phyloP scores from a whole-genome alignment of 192 early-diverging fungal genomes.

The Gaertneriomyces sp. region DNA sequence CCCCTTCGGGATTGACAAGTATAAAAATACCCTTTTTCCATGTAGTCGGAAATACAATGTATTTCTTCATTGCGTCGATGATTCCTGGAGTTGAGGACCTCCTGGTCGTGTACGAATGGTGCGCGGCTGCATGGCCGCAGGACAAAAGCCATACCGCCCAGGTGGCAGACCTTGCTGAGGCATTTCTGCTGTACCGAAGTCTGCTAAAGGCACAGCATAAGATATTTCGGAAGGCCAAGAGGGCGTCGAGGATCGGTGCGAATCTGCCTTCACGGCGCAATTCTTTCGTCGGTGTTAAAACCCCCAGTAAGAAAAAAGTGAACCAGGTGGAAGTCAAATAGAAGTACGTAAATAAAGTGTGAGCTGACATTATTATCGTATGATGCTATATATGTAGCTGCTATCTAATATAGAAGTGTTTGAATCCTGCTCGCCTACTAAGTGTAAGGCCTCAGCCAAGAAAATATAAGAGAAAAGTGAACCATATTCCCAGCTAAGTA shows the following conservation, averaged over 20 bases:
- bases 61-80: background rate
- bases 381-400: too few species aligned
- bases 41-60: constrained; percentile 1
- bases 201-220: background rate
- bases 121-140: background rate
- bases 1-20: background rate
- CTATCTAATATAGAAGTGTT: too few species aligned
- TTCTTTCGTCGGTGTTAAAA: constrained; percentile 2
- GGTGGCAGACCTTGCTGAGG: background rate
- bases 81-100: background rate
- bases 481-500: too few species aligned
- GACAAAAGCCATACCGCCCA: background rate
- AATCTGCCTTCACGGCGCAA: background rate
- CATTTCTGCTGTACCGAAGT: background rate
- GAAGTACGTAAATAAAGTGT: too few species aligned
- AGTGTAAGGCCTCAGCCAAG: too few species aligned
- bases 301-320: too few species aligned
- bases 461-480: too few species aligned
- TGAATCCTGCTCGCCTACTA: too few species aligned
- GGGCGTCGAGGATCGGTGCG: background rate
- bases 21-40: constrained; percentile 4
- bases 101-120: constrained; percentile 3
- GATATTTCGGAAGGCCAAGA: background rate
- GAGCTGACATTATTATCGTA: too few species aligned
- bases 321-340: too few species aligned